Conservation (phyloP, 805 yeast species). For the Hyphopichia homilentoma region DNA sequence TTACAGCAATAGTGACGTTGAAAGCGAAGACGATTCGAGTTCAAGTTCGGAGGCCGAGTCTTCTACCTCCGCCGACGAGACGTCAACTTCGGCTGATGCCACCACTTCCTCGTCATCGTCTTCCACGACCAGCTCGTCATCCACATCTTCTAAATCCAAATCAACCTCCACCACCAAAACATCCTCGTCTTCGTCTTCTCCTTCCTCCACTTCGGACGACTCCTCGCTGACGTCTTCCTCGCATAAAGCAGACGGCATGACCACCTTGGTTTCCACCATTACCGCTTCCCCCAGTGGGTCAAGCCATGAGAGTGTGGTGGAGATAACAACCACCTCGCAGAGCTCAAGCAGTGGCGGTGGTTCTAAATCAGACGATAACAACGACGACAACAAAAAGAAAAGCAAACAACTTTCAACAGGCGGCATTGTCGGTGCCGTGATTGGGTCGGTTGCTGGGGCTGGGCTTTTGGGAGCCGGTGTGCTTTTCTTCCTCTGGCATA, state of each 20-base stretch:
- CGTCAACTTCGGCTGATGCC: constrained; percentile 7
- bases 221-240: constrained; percentile 10
- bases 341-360: constrained; percentile 15
- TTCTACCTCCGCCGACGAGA: constrained; percentile 8
- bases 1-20: constrained; percentile 23
- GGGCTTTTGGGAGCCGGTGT: constrained; percentile 30
- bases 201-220: constrained; percentile 7
- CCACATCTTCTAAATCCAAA: constrained; percentile 4
- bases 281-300: constrained; percentile 1
- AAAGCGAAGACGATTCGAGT: constrained; percentile 9
- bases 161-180: neutral
- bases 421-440: constrained; percentile 40
- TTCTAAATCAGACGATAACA: constrained; percentile 13
- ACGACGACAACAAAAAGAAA: constrained; percentile 11
- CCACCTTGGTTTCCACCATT: constrained; percentile 5
- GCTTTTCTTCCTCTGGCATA: constrained; percentile 39
- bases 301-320: constrained; percentile 4
- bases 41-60: constrained; percentile 8
- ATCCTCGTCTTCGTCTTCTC: constrained; percentile 7
- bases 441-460: constrained; percentile 39
- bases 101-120: constrained; percentile 5
- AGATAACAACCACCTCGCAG: constrained; percentile 6
- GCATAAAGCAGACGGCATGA: constrained; percentile 7
- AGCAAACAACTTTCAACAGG: constrained; percentile 30
- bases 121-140: constrained; percentile 5